phyloP scores from a whole-genome alignment of 2,329 filamentous ascomycete genomes.

The Neoarthrinium moseri region DNA sequence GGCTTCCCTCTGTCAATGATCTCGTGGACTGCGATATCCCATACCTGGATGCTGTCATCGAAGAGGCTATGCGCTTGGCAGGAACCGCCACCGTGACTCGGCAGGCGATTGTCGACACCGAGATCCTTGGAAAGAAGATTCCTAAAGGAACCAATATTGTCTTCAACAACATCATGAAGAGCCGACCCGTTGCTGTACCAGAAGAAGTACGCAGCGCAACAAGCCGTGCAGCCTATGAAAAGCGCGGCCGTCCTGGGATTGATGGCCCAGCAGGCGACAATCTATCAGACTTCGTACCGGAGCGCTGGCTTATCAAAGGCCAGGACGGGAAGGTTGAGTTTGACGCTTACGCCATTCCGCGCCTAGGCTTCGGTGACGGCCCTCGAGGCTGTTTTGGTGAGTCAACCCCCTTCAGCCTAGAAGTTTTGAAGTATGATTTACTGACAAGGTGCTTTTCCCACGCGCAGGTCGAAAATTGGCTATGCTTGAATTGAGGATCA shows the following conservation, averaged over 20 bases:
- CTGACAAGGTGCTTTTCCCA: too few species aligned
- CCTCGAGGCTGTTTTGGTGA: conserved; percentile 19
- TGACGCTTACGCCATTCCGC: conserved; percentile 11
- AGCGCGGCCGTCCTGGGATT: not conserved
- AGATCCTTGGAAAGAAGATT: conserved; percentile 15
- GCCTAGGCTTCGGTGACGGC: conserved; percentile 15
- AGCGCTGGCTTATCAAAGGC: conserved; percentile 9
- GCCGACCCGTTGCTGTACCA: conserved; percentile 11
- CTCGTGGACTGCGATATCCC: conserved; percentile 29
- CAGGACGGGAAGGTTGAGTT: conserved; percentile 11
- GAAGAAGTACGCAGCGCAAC: conserved; percentile 11
- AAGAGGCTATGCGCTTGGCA: conserved; percentile 27
- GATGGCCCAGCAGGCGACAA: conserved; percentile 7
- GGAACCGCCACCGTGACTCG: conserved; percentile 40
- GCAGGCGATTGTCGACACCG: conserved; percentile 35
- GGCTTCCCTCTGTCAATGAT: conserved; percentile 27
- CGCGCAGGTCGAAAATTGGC: conserved; percentile 14
- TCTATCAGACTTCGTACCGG: conserved; percentile 9
- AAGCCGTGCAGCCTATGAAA: conserved; percentile 12
- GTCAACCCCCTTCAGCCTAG: too few species aligned
- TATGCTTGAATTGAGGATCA: conserved; percentile 18
- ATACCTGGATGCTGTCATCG: conserved; percentile 40
- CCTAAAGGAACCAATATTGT: conserved; percentile 22
- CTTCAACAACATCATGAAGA: conserved; percentile 1
- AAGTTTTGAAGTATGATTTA: too few species aligned